These are phyloP conservation scores for Begonia fuchsioides DNA, from an alignment of 306 rosid species.

Conservation along the genomic window DNA sequence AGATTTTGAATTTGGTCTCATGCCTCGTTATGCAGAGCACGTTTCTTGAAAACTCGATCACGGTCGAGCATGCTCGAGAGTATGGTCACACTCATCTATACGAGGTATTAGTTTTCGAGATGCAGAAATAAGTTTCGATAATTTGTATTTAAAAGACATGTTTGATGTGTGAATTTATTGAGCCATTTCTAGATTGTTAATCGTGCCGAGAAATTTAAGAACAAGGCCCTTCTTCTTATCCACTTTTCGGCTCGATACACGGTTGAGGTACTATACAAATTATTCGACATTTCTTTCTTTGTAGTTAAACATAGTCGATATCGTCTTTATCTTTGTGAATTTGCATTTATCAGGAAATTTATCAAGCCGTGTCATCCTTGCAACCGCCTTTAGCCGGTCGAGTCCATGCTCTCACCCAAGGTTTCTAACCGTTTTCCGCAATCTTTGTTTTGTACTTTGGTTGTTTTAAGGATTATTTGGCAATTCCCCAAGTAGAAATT, in stretches of 20 bases:
- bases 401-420: constrained; percentile 66
- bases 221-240: constrained; percentile 73
- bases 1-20: background rate
- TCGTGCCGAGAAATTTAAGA: constrained; percentile 51
- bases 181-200: constrained; percentile 41
- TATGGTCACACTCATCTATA: constrained; percentile 78
- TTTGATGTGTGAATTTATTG: background rate
- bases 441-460: background rate
- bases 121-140: background rate
- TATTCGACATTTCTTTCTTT: too few relatives aligned
- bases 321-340: background rate
- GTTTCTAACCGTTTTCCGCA: constrained; percentile 25
- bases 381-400: constrained; percentile 62
- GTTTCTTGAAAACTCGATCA: constrained; percentile 45
- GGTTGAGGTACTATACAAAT: constrained; percentile 31
- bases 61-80: constrained; percentile 74
- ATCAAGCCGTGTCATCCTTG: constrained; percentile 44
- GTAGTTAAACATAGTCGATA: too few relatives aligned
- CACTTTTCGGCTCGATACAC: constrained; percentile 82
- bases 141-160: too few relatives aligned
- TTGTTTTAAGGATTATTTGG: background rate
- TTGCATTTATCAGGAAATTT: constrained; percentile 50
- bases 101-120: constrained; percentile 36
- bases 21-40: constrained; percentile 39
- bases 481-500: too few relatives aligned